phyloP scores from a whole-genome alignment of 371 early-diverging fungal species.

The Syncephalastrum contaminatum region DNA sequence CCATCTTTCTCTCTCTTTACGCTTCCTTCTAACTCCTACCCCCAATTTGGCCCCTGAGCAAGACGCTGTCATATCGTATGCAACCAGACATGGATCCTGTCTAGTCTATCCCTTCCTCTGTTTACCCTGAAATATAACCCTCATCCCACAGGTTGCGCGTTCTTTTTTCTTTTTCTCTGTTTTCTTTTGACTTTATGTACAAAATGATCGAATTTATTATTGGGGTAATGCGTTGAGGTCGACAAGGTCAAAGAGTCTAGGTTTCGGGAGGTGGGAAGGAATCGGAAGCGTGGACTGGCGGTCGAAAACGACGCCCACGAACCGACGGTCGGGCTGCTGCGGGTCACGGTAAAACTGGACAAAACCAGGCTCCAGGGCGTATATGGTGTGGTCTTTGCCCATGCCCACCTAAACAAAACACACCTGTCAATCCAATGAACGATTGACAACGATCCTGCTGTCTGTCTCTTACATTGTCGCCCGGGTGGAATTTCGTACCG shows the following conservation, averaged over 20 bases:
- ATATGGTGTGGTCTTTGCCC: conserved; percentile 92
- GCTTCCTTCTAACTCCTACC: too few species aligned
- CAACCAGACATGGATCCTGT: too few species aligned
- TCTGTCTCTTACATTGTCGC: conserved; percentile 68
- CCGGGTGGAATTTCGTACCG: conserved; percentile 90
- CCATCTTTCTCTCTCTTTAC: too few species aligned
- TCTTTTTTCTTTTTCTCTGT: conserved; percentile 1
- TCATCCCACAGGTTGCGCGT: too few species aligned
- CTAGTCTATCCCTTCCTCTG: too few species aligned
- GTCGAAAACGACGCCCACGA: conserved; percentile 75
- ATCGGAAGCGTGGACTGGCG: conserved; percentile 69
- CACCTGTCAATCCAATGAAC: neutral
- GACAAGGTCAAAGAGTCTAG: conserved; percentile 71
- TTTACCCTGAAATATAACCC: too few species aligned
- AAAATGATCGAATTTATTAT: conserved; percentile 1
- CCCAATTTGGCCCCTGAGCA: too few species aligned
- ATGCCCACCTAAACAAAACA: conserved; percentile 64
- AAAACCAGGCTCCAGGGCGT: conserved; percentile 79
- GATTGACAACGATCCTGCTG: neutral
- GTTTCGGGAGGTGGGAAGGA: conserved; percentile 63
- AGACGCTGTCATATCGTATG: too few species aligned
- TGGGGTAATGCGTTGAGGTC: conserved; percentile 53
- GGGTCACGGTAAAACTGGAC: conserved; percentile 84
- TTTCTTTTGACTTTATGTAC: conserved; percentile 8
- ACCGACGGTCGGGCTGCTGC: conserved; percentile 66